phyloP scores from a whole-genome alignment of 371 early-diverging fungal species.

The Racocetra persica region DNA sequence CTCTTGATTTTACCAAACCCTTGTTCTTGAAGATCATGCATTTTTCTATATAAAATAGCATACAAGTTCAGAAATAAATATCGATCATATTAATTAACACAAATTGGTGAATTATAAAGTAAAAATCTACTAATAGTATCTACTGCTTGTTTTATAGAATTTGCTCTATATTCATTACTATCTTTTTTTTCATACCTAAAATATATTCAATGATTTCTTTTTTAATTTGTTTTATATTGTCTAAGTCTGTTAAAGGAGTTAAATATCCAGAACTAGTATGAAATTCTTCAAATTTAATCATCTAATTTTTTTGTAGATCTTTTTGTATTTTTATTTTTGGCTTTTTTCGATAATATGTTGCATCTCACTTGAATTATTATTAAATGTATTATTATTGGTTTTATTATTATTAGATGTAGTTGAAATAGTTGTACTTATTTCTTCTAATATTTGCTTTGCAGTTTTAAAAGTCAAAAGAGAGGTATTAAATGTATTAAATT shows the following conservation, averaged over 20 bases:
- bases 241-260: neutral
- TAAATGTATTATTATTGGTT: too few relatives aligned
- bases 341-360: too few relatives aligned
- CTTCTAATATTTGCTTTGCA: too few relatives aligned
- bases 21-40: neutral
- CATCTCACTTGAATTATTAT: too few relatives aligned
- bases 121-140: neutral
- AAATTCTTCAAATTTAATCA: conserved; percentile 6
- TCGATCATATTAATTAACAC: neutral
- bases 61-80: conserved; percentile 6
- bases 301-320: neutral
- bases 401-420: too few relatives aligned
- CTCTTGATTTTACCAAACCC: neutral
- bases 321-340: too few relatives aligned
- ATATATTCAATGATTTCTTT: conserved; percentile 26
- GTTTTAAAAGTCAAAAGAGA: too few relatives aligned
- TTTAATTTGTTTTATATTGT: neutral
- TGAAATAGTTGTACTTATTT: too few relatives aligned
- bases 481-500: too few relatives aligned
- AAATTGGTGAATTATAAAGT: neutral
- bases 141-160: neutral
- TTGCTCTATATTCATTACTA: neutral
- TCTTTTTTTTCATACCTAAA: neutral
- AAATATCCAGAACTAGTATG: neutral
- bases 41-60: conserved; percentile 1